Evolutionary conservation across 2,329 filamentous ascomycete species (phyloP).

Genomic region (Stachybotrys elegans): DNA sequence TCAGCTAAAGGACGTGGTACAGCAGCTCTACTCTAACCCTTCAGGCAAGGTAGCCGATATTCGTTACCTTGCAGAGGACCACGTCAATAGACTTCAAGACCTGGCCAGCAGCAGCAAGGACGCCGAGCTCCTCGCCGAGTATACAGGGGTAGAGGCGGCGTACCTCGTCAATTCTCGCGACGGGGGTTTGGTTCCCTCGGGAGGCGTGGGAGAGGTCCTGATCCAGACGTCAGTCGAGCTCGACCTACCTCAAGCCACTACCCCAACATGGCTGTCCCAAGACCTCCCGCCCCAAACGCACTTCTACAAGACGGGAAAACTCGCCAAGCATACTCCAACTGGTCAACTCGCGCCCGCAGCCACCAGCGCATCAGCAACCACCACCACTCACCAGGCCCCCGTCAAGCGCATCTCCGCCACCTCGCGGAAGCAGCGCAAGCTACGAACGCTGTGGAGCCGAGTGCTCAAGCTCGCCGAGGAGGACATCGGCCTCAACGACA

Average conservation of each 20-base stretch:
- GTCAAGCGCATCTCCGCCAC: constrained; percentile 30
- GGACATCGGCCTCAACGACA: constrained; percentile 47
- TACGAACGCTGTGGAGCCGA: constrained; percentile 43
- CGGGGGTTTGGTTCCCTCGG: constrained; percentile 29
- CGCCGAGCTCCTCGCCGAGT: constrained; percentile 15
- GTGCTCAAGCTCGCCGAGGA: constrained; percentile 38
- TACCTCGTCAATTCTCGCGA: constrained; percentile 37
- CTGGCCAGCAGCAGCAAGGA: constrained; percentile 14
- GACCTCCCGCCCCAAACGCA: constrained; percentile 10
- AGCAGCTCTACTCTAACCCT: constrained; percentile 39
- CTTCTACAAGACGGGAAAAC: constrained; percentile 34
- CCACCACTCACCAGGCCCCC: constrained; percentile 6
- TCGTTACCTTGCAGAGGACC: constrained; percentile 25
- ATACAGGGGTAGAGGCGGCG: constrained; percentile 19
- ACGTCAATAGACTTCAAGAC: constrained; percentile 24
- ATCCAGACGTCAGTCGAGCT: constrained; percentile 25
- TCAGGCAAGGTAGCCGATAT: constrained; percentile 27
- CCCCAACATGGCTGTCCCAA: constrained; percentile 23
- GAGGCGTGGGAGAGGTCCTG: constrained; percentile 39
- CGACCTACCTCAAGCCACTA: constrained; percentile 16
- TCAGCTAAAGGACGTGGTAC: constrained; percentile 46
- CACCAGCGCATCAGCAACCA: constrained; percentile 8
- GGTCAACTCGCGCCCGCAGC: constrained; percentile 20
- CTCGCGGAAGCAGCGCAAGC: constrained; percentile 35
- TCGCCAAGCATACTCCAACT: constrained; percentile 31